phyloP scores from a whole-genome alignment of 371 early-diverging fungal species.

The Parasitella parasitica region DNA sequence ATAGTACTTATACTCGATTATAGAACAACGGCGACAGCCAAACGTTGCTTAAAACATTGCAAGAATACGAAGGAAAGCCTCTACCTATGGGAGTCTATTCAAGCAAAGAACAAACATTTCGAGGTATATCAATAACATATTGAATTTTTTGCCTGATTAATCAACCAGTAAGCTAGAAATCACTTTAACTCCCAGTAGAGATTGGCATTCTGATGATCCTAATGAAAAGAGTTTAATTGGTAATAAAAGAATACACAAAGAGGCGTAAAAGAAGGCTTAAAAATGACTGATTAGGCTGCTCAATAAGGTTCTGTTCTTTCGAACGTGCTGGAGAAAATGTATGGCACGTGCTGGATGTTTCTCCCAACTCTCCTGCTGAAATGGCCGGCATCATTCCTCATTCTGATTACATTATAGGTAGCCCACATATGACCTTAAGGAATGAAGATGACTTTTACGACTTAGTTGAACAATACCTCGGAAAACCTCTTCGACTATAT shows the following conservation, averaged over 20 bases:
- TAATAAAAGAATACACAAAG: slow-evolving; percentile 5
- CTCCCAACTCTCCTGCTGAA: slow-evolving; percentile 66
- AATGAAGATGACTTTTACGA: slow-evolving; percentile 65
- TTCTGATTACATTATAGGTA: slow-evolving; percentile 69
- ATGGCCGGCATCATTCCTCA: slow-evolving; percentile 64
- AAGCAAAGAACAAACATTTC: slow-evolving; percentile 61
- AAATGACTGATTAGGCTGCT: slow-evolving; percentile 50
- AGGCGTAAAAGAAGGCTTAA: background rate
- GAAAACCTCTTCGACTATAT: slow-evolving; percentile 58
- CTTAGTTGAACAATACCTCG: slow-evolving; percentile 54
- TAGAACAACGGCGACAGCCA: slow-evolving; percentile 55
- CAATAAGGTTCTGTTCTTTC: slow-evolving; percentile 74
- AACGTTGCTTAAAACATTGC: slow-evolving; percentile 47
- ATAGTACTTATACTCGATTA: too few relatives aligned
- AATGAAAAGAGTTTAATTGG: slow-evolving; percentile 48
- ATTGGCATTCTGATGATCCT: slow-evolving; percentile 48
- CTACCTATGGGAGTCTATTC: slow-evolving; percentile 67
- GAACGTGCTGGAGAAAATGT: slow-evolving; percentile 66
- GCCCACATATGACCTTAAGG: slow-evolving; percentile 53
- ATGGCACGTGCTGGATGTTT: slow-evolving; percentile 72
- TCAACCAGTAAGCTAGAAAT: slow-evolving; percentile 39
- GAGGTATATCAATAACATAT: slow-evolving; percentile 41
- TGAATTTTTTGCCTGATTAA: too few relatives aligned
- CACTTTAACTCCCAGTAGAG: slow-evolving; percentile 51
- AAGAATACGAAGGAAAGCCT: slow-evolving; percentile 52